Evolutionary conservation across 805 yeast species (phyloP).

Genomic region (Wickerhamomyces strasburgensis): DNA sequence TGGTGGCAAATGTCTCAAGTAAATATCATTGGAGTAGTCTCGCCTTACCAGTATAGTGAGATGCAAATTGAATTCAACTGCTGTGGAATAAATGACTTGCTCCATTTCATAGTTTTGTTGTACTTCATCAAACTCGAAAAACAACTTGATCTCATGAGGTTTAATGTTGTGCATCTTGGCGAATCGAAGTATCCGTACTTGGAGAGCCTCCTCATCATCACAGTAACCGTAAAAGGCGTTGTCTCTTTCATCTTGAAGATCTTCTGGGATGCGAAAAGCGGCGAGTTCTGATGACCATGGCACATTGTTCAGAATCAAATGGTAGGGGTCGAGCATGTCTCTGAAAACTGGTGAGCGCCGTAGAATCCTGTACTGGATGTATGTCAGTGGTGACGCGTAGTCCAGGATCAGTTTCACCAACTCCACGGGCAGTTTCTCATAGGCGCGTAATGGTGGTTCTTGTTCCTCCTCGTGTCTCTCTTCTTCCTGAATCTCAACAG

Average conservation of each 20-base stretch:
- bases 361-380: constrained; percentile 5
- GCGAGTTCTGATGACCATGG: not conserved
- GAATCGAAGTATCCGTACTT: not conserved
- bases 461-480: too few species aligned
- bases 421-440: constrained; percentile 8
- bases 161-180: not conserved
- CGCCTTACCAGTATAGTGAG: not conserved
- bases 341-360: constrained; percentile 3
- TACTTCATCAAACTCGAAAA: not conserved
- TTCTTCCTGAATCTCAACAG: too few species aligned
- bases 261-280: not conserved
- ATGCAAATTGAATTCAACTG: not conserved
- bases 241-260: not conserved
- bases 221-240: not conserved
- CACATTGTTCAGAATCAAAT: constrained; percentile 1
- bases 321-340: constrained; percentile 1
- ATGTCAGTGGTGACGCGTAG: constrained; percentile 1
- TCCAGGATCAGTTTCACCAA: constrained; percentile 2
- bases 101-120: not conserved
- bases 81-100: not conserved
- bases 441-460: too few species aligned
- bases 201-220: not conserved
- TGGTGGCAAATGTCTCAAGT: not conserved
- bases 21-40: not conserved
- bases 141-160: not conserved